These are phyloP conservation scores for Botrytis porri DNA, from an alignment of 2,329 filamentous ascomycete genomes.

Conservation along the genomic window DNA sequence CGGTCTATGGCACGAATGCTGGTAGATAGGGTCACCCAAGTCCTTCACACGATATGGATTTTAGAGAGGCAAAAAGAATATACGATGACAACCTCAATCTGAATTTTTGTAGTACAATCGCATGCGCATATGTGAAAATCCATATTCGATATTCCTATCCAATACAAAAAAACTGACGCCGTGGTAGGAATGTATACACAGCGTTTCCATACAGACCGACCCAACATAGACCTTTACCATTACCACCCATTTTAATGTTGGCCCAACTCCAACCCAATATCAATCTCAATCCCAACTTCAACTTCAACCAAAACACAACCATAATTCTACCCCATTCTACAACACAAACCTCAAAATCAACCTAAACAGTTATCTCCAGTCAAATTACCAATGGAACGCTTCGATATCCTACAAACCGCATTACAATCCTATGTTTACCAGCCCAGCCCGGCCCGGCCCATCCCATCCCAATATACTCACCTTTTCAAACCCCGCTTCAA, in stretches of 20 bases:
- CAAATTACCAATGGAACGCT: not conserved
- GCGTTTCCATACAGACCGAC: not conserved
- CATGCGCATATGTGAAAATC: not conserved
- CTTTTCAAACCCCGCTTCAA: not conserved
- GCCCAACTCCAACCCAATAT: too few species aligned
- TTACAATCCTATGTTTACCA: not conserved
- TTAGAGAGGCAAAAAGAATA: not conserved
- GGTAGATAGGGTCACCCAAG: not conserved
- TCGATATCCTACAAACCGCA: not conserved
- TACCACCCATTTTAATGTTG: not conserved
- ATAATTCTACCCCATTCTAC: not conserved
- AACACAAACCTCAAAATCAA: accelerated
- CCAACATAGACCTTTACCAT: too few species aligned
- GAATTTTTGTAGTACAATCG: not conserved
- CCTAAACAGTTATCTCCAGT: not conserved
- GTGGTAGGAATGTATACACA: not conserved
- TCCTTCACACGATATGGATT: not conserved
- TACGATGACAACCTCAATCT: not conserved
- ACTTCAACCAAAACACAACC: not conserved
- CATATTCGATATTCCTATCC: not conserved
- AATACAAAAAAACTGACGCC: not conserved
- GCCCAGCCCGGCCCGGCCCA: not conserved
- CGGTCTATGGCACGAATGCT: not conserved
- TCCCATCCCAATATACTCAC: not conserved
- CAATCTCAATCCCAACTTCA: not conserved